Conservation (phyloP, 2,329 filamentous ascomycete genomes). For the Ceratocystis smalleyi region DNA sequence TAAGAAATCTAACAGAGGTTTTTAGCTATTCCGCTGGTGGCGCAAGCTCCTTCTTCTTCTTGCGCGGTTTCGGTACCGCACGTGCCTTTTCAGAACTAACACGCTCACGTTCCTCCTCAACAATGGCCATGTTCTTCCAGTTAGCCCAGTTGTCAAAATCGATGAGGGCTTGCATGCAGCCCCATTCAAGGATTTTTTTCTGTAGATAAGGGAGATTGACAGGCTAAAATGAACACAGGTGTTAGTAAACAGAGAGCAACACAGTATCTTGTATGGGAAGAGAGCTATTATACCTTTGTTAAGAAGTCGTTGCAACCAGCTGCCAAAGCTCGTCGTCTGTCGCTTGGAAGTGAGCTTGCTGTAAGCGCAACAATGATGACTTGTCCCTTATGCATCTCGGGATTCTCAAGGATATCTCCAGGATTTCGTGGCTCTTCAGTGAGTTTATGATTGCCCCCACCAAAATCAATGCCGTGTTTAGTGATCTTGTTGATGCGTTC, state of each 20-base stretch:
- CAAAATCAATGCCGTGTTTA: constrained; percentile 8
- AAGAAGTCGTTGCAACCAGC: constrained; percentile 97
- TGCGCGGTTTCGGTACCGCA: constrained; percentile 30
- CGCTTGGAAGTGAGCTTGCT: constrained; percentile 83
- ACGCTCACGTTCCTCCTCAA: constrained; percentile 22
- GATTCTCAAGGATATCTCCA: constrained; percentile 53
- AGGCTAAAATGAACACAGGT: constrained; percentile 39
- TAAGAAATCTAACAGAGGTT: too few species aligned
- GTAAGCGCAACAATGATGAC: constrained; percentile 97
- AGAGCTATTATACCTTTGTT: constrained; percentile 56
- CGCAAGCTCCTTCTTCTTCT: constrained; percentile 29
- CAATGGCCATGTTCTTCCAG: constrained; percentile 69
- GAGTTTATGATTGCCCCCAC: neutral
- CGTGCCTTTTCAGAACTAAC: constrained; percentile 22
- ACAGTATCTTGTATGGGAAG: too few species aligned
- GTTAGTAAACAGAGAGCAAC: neutral
- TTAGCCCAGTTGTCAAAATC: constrained; percentile 96
- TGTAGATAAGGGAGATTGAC: constrained; percentile 97
- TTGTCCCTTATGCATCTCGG: constrained; percentile 74
- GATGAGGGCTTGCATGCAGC: constrained; percentile 97
- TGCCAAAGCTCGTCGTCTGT: constrained; percentile 84
- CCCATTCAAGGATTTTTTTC: constrained; percentile 97
- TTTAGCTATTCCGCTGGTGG: neutral
- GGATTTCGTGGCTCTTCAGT: constrained; percentile 29
- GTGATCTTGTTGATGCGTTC: constrained; percentile 81